Conservation (phyloP, 805 yeast species). For the Brettanomyces custersianus region DNA sequence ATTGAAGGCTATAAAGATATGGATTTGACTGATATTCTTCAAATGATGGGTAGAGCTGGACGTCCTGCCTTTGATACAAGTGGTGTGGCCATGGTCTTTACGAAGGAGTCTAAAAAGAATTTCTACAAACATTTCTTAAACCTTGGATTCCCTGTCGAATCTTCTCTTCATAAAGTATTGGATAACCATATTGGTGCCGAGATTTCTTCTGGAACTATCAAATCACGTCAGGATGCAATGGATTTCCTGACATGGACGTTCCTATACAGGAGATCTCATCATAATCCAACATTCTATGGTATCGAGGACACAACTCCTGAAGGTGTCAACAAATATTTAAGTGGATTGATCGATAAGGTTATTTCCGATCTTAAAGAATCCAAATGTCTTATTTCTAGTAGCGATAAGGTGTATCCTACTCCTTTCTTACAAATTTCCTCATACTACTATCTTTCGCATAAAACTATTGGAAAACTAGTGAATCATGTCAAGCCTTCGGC, state of each 20-base stretch:
- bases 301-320: slow-evolving; percentile 49
- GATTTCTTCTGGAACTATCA: slow-evolving; percentile 60
- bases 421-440: slow-evolving; percentile 81
- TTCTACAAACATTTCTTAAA: slow-evolving; percentile 73
- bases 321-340: slow-evolving; percentile 51
- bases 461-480: slow-evolving; percentile 67
- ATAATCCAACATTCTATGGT: slow-evolving; percentile 71
- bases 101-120: slow-evolving; percentile 65
- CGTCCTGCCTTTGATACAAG: slow-evolving; percentile 74
- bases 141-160: slow-evolving; percentile 77
- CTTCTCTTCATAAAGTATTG: slow-evolving; percentile 67
- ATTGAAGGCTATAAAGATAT: slow-evolving; percentile 67
- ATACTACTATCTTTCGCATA: slow-evolving; percentile 87
- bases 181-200: slow-evolving; percentile 80
- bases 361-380: slow-evolving; percentile 63
- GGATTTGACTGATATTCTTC: slow-evolving; percentile 76
- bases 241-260: slow-evolving; percentile 74
- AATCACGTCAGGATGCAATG: slow-evolving; percentile 57
- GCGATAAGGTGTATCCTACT: slow-evolving; percentile 49
- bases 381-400: slow-evolving; percentile 53
- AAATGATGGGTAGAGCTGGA: slow-evolving; percentile 84
- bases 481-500: slow-evolving; percentile 36
- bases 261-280: slow-evolving; percentile 62
- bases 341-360: slow-evolving; percentile 59
- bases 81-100: slow-evolving; percentile 69